phyloP scores from a whole-genome alignment of 495 filamentous ascomycete species.

The Penicillium simplicissimum region DNA sequence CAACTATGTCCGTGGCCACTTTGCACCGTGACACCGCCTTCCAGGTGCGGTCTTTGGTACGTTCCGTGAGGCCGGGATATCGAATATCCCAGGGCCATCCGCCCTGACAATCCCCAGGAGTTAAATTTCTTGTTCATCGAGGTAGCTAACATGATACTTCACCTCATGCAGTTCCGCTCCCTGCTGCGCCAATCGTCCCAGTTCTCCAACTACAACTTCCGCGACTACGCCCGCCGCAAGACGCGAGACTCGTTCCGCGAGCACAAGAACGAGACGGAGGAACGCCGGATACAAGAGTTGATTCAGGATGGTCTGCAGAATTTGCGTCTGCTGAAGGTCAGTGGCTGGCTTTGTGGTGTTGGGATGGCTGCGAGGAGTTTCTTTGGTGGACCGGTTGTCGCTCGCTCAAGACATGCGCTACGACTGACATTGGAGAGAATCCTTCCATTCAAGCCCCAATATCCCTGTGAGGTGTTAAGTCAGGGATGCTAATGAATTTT shows the following conservation, averaged over 20 bases:
- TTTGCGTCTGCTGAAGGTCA: slow-evolving; percentile 88
- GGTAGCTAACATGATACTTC: background rate
- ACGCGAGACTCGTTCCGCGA: slow-evolving; percentile 88
- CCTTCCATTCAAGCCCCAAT: background rate
- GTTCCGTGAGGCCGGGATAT: slow-evolving; percentile 24
- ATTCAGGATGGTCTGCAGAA: slow-evolving; percentile 86
- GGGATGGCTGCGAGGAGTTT: background rate
- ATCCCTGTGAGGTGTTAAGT: too few relatives aligned
- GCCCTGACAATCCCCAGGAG: background rate
- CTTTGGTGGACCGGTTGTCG: background rate
- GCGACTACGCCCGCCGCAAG: slow-evolving; percentile 90
- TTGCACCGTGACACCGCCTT: slow-evolving; percentile 65
- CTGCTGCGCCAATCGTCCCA: slow-evolving; percentile 82
- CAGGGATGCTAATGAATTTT: slow-evolving; percentile 16
- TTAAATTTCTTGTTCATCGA: background rate
- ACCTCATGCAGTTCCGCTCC: slow-evolving; percentile 73
- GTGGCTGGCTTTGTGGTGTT: slow-evolving; percentile 27
- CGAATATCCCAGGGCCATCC: background rate
- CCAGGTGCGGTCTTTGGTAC: slow-evolving; percentile 71
- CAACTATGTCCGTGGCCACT: slow-evolving; percentile 50
- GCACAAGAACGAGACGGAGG: slow-evolving; percentile 64
- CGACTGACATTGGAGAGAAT: background rate
- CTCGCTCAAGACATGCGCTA: background rate
- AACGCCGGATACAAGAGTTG: slow-evolving; percentile 80
- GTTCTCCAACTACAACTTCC: slow-evolving; percentile 94